Evolutionary conservation across 2,329 filamentous ascomycete genomes (phyloP).

Genomic region (Paraconiothyrium brasiliense): DNA sequence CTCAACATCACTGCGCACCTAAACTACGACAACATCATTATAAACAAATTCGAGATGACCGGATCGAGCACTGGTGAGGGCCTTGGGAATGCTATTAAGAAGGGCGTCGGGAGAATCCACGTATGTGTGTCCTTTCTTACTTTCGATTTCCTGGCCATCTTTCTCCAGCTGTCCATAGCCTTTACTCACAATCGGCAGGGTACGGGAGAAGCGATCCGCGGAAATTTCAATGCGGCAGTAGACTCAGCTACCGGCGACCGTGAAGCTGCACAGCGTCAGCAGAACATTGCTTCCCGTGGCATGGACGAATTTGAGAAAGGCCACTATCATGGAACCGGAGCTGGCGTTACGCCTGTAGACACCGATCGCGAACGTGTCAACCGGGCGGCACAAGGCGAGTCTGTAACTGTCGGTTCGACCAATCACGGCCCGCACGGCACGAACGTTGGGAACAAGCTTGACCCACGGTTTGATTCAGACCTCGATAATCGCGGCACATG

Average conservation of each 20-base stretch:
- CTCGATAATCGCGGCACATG: constrained; percentile 17
- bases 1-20: constrained; percentile 5
- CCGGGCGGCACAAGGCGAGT: constrained; percentile 29
- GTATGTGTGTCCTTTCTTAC: constrained; percentile 27
- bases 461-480: constrained; percentile 40
- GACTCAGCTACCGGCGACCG: constrained; percentile 46
- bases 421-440: constrained; percentile 38
- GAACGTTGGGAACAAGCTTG: constrained; percentile 33
- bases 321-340: constrained; percentile 42
- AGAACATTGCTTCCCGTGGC: constrained; percentile 44
- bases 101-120: constrained; percentile 47
- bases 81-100: constrained; percentile 43
- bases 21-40: constrained; percentile 8
- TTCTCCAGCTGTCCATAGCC: neutral
- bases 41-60: constrained; percentile 32
- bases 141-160: neutral
- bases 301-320: constrained; percentile 47
- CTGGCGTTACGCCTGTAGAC: constrained; percentile 40
- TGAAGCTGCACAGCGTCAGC: constrained; percentile 32
- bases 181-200: constrained; percentile 37
- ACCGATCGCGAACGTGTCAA: constrained; percentile 37
- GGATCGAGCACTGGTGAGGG: constrained; percentile 33
- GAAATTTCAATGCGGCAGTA: constrained; percentile 47
- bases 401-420: constrained; percentile 31
- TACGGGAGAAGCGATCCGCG: constrained; percentile 51